These are phyloP conservation scores for Wickerhamiella kurtzmanii DNA, from an alignment of 805 yeast species.

Conservation along the genomic window DNA sequence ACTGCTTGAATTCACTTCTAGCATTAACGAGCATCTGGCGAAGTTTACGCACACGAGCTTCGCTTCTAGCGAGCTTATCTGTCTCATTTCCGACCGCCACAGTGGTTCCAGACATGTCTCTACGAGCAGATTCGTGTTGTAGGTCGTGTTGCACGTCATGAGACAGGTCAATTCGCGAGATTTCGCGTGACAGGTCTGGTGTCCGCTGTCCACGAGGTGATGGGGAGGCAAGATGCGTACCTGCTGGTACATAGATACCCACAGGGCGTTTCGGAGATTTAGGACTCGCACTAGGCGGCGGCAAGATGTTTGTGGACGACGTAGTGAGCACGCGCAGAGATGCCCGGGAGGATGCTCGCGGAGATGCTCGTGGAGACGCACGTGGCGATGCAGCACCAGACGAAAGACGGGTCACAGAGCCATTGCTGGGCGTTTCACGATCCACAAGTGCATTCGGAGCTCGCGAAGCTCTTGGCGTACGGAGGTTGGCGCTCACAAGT, in stretches of 20 bases:
- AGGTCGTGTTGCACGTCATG: too few relatives aligned
- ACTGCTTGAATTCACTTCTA: conserved; percentile 23
- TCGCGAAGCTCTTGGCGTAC: conserved; percentile 9
- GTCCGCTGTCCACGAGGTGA: too few relatives aligned
- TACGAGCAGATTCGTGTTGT: too few relatives aligned
- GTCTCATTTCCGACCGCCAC: neutral
- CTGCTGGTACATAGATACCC: neutral
- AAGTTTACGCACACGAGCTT: neutral
- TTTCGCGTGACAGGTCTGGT: too few relatives aligned
- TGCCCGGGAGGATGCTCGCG: neutral
- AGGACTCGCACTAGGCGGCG: neutral
- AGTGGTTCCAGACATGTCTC: neutral
- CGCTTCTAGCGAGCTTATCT: neutral
- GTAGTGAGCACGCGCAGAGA: too few relatives aligned
- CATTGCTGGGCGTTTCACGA: neutral
- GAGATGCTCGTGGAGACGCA: neutral
- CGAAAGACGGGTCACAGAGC: neutral
- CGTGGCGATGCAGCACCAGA: neutral
- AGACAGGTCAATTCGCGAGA: too few relatives aligned
- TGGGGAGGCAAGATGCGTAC: too few relatives aligned
- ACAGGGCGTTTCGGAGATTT: neutral
- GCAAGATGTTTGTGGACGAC: conserved; percentile 14
- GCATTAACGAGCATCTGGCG: conserved; percentile 20
- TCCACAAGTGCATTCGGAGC: neutral
- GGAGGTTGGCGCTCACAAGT: conserved; percentile 18